These are phyloP conservation scores for Thermothielavioides terrestris DNA, from an alignment of 495 filamentous ascomycete genomes.

Conservation along the genomic window DNA sequence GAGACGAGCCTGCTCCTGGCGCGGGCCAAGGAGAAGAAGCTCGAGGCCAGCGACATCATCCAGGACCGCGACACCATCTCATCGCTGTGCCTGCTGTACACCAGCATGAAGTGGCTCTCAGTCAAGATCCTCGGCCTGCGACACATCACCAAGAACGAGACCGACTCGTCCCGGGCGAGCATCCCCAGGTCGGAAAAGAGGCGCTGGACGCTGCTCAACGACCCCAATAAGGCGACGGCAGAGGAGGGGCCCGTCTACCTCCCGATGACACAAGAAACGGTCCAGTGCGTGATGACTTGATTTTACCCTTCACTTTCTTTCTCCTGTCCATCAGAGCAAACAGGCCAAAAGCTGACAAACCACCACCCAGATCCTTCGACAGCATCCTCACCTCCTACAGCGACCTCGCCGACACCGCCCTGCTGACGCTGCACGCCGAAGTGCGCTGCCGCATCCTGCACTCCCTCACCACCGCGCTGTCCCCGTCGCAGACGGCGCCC, in stretches of 20 bases:
- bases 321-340: too few relatives aligned
- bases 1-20: conserved; percentile 61
- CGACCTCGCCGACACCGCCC: conserved; percentile 62
- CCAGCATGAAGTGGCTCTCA: conserved; percentile 96
- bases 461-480: conserved; percentile 47
- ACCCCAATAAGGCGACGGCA: conserved; percentile 37
- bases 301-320: neutral
- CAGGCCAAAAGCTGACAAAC: conserved; percentile 11
- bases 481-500: conserved; percentile 45
- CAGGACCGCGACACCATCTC: conserved; percentile 78
- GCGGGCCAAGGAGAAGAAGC: conserved; percentile 51
- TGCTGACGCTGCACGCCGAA: conserved; percentile 81
- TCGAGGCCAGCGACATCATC: conserved; percentile 75
- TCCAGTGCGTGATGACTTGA: conserved; percentile 59
- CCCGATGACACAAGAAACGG: conserved; percentile 81
- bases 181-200: conserved; percentile 46
- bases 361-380: conserved; percentile 62
- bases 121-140: conserved; percentile 68
- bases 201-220: conserved; percentile 76
- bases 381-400: conserved; percentile 71
- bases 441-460: conserved; percentile 74
- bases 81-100: conserved; percentile 78
- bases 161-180: conserved; percentile 41
- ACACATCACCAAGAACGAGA: conserved; percentile 54
- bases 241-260: conserved; percentile 61